A percentile compares a stretch with the other conserved stretches of the same genome.
Evolutionary conservation across 345 rosid species (phyloP).

Genomic region (Citrus sp.): DNA sequence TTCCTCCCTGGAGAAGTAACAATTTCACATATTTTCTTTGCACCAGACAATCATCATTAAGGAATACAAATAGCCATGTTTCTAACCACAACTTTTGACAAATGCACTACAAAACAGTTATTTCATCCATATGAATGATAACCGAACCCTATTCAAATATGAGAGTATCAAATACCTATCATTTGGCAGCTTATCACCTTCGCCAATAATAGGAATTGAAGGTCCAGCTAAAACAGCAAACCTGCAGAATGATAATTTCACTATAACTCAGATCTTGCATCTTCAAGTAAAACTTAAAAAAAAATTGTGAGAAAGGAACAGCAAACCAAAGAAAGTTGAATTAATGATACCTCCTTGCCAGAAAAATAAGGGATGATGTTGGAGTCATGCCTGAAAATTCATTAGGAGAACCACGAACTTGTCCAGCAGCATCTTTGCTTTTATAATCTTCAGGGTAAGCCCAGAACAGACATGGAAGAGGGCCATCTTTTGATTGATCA

Average conservation of each 20-base stretch:
- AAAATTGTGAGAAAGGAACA: constrained; percentile 13
- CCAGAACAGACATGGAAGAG: constrained; percentile 95
- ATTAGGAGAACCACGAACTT: constrained; percentile 99
- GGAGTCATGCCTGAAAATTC: constrained; percentile 94
- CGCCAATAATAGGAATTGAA: constrained; percentile 95
- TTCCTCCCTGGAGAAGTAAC: no score
- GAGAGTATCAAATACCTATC: constrained; percentile 53
- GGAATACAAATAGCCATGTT: neutral
- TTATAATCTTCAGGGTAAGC: constrained; percentile 98
- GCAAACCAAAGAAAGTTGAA: neutral
- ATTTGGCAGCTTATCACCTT: constrained; percentile 95
- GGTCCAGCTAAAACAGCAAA: constrained; percentile 97
- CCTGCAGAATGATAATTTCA: constrained; percentile 38
- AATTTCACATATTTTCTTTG: neutral
- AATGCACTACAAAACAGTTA: neutral
- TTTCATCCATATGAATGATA: neutral
- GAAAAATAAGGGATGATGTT: constrained; percentile 93
- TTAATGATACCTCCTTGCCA: constrained; percentile 69
- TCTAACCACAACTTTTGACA: no score
- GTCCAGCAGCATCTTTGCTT: constrained; percentile 99
- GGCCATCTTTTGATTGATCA: constrained; percentile 85
- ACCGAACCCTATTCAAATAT: neutral
- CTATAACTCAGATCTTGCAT: constrained; percentile 11
- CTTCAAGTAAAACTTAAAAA: constrained; percentile 7
- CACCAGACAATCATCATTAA: no score